Base-by-base conservation (phyloP, 1,139 yeast genomes). In the Trichomonascaceae sp. region DNA sequence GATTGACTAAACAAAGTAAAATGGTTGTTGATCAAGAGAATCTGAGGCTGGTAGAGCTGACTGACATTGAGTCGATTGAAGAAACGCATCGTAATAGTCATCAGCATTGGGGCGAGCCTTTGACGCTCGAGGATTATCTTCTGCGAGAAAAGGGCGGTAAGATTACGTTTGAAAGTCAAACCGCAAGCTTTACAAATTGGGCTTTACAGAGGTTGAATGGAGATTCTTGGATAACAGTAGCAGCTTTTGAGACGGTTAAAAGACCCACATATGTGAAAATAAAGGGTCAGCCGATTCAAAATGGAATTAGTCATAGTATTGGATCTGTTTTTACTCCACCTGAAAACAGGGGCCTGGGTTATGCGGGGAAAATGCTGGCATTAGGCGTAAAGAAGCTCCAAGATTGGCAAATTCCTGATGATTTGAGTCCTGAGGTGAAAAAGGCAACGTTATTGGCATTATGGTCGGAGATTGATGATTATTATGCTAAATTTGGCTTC, bases 391-490 rank as follows among this genome's bases (percentile, higher is more conserved):
- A 70, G 15, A 62, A 60, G 50, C 71, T 75, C 57, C 82, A 80
- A 58, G 69, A 73, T 20, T 58, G 59, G 59, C 57, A 60, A 45
- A 19, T 47, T 43, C 60, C 79, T 46, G 71, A 70, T n/a, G 47
- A 63, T 30, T 38, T 66, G 75, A 6, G 59, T 65, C 19, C 63
- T 44, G 65, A 62, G 36, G 65, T 66, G 20, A 52, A 60, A 6
- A 58, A 67, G 45, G 73, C 77, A 54, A 78, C 80, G 17, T 75
- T 77, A 53, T 69, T 77, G 13, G 79, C 77, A 55, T 73, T 85
- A 56, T 86, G 85, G 74, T 84, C 90, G 39, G 95, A 85, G 63
- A 78, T 87, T 43, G 91, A 89, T 5, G 83, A 82, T 55, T 85
- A 80, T 66, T 85, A 86, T 66, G 67, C 73, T 39, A 72, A 74